phyloP scores from a whole-genome alignment of 345 rosid species.

The Citrus hindsii region DNA sequence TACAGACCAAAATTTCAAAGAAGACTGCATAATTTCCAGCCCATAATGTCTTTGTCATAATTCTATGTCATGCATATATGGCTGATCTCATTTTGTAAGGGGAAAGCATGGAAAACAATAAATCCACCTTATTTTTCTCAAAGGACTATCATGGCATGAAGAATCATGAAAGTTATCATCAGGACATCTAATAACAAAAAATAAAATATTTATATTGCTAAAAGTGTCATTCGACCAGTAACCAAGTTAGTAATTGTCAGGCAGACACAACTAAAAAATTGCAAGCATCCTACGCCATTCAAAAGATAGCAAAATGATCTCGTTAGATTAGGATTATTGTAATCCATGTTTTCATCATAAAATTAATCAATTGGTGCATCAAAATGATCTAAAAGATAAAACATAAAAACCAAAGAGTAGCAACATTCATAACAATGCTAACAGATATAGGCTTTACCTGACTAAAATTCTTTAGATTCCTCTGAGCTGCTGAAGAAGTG shows the following conservation, averaged over 20 bases:
- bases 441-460: constrained; percentile 36
- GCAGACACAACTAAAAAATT: not conserved
- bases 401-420: not conserved
- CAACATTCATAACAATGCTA: not conserved
- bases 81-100: not conserved
- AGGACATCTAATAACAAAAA: not conserved
- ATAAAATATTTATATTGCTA: not conserved
- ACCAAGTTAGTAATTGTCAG: not conserved
- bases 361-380: not conserved
- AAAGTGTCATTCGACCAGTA: not conserved
- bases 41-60: not conserved
- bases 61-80: not conserved
- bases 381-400: not conserved
- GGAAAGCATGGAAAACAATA: not conserved
- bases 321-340: not conserved
- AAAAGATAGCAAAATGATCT: not conserved
- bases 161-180: not conserved
- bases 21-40: not conserved
- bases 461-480: constrained; percentile 62
- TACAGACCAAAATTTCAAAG: not conserved
- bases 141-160: not conserved
- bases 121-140: not conserved
- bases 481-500: constrained; percentile 79
- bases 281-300: not conserved
- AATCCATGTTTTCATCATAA: not conserved